Evolutionary conservation across 106 monocot species (phyloP).

Genomic region (Apostasia ramifera): DNA sequence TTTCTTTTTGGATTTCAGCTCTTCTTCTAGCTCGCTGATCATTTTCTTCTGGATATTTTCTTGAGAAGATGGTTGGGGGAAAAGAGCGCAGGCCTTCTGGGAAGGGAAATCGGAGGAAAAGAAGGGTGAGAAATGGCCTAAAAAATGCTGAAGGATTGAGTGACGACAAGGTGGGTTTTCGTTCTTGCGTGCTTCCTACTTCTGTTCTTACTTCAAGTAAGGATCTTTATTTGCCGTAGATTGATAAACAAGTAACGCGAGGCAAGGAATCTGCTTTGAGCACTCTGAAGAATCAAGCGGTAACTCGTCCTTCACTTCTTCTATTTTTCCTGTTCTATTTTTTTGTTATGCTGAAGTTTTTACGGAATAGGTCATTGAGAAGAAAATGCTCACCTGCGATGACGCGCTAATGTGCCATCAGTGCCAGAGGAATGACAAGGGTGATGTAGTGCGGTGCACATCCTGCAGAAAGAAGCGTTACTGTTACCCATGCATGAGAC

Average conservation of each 20-base stretch:
- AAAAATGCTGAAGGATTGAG: not conserved
- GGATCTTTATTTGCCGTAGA: not conserved
- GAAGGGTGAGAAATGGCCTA: not conserved
- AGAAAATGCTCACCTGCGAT: conserved; percentile 6
- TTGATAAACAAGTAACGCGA: no score
- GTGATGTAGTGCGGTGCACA: conserved; percentile 11
- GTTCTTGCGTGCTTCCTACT: not conserved
- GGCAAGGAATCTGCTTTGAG: no score
- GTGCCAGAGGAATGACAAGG: conserved; percentile 29
- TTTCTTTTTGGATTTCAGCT: not conserved
- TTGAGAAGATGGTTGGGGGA: not conserved
- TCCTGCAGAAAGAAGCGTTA: conserved; percentile 19
- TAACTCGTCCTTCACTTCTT: not conserved
- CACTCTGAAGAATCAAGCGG: no score
- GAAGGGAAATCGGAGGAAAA: not conserved
- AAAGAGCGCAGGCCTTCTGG: not conserved
- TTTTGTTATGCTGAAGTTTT: not conserved
- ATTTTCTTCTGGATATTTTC: not conserved
- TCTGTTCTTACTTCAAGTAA: not conserved
- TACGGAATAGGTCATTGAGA: not conserved
- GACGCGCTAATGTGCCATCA: conserved; percentile 30
- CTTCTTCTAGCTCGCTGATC: not conserved
- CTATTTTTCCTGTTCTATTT: not conserved
- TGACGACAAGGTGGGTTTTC: not conserved
- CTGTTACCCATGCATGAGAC: conserved; percentile 13